phyloP scores from a whole-genome alignment of 306 rosid species.

The Sindora glabra region DNA sequence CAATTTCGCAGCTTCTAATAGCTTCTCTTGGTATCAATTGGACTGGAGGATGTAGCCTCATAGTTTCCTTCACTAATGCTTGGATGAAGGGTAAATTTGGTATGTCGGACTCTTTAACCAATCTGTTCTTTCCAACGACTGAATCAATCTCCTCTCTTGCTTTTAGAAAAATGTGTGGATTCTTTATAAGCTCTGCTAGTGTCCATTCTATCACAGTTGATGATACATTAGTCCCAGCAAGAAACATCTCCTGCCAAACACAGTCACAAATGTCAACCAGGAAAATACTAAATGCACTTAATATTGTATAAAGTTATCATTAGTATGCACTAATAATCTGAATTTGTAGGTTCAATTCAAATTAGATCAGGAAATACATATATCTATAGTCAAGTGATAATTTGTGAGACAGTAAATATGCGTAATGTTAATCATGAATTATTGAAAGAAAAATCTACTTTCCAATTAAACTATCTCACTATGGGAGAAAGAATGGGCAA shows the following conservation, averaged over 20 bases:
- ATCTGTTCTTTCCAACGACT: slow-evolving; percentile 11
- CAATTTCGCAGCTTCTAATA: slow-evolving; percentile 7
- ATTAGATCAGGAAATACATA: too few relatives aligned
- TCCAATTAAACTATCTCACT: too few relatives aligned
- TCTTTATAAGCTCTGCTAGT: slow-evolving; percentile 21
- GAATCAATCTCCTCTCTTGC: slow-evolving; percentile 25
- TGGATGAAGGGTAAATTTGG: slow-evolving; percentile 23
- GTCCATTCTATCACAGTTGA: slow-evolving; percentile 21
- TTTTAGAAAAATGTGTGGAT: background rate
- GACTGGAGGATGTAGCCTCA: slow-evolving; percentile 27
- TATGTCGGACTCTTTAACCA: slow-evolving; percentile 16
- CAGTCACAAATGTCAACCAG: too few relatives aligned
- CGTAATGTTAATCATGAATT: too few relatives aligned
- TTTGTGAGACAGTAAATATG: too few relatives aligned
- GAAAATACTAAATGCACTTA: background rate
- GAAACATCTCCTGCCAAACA: slow-evolving; percentile 24
- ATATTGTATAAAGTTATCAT: background rate
- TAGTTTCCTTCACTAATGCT: slow-evolving; percentile 18
- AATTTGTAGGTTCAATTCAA: too few relatives aligned
- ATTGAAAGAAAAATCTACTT: too few relatives aligned
- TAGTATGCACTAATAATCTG: too few relatives aligned
- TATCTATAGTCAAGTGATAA: too few relatives aligned
- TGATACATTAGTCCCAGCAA: slow-evolving; percentile 27
- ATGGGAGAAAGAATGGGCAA: too few relatives aligned
- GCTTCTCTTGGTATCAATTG: slow-evolving; percentile 19